Conservation (phyloP, 1,284 basidiomycete species). For the Boletus smithii region DNA sequence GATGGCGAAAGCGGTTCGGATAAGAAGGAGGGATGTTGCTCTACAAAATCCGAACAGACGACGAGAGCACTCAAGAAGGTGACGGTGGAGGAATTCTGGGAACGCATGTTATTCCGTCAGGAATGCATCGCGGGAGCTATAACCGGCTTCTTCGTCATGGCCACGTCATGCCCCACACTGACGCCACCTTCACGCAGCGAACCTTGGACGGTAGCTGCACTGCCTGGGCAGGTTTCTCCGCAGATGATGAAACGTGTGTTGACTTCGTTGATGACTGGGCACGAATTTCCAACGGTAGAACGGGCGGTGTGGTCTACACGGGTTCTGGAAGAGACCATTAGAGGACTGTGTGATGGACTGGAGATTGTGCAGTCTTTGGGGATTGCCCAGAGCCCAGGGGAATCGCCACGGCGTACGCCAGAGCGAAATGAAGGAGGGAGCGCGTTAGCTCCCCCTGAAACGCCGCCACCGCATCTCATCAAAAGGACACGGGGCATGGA, state of each 20-base stretch:
- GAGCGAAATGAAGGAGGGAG: too few species aligned
- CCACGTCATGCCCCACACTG: conserved; percentile 42
- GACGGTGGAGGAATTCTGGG: conserved; percentile 82
- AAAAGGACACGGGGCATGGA: too few species aligned
- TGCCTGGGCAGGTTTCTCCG: conserved; percentile 60
- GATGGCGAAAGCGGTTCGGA: conserved; percentile 33
- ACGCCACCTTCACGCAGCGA: too few species aligned
- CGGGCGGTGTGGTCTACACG: conserved; percentile 66
- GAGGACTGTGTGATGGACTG: conserved; percentile 69
- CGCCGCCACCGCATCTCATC: too few species aligned
- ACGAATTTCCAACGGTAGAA: conserved; percentile 73
- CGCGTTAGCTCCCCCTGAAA: too few species aligned
- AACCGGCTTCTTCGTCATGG: conserved; percentile 84
- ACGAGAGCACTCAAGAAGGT: conserved; percentile 56
- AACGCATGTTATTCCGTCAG: conserved; percentile 90
- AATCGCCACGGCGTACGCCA: too few species aligned
- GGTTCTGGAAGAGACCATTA: conserved; percentile 63
- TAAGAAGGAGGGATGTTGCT: too few species aligned
- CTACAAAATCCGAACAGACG: too few species aligned
- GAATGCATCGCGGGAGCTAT: conserved; percentile 84
- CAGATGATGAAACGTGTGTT: conserved; percentile 68
- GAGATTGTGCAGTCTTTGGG: too few species aligned
- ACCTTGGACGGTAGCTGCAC: too few species aligned
- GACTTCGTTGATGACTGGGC: conserved; percentile 62
- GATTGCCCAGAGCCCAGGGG: too few species aligned